Evolutionary conservation across 2,329 filamentous ascomycete species (phyloP).

Genomic region (Aspergillus sp.): DNA sequence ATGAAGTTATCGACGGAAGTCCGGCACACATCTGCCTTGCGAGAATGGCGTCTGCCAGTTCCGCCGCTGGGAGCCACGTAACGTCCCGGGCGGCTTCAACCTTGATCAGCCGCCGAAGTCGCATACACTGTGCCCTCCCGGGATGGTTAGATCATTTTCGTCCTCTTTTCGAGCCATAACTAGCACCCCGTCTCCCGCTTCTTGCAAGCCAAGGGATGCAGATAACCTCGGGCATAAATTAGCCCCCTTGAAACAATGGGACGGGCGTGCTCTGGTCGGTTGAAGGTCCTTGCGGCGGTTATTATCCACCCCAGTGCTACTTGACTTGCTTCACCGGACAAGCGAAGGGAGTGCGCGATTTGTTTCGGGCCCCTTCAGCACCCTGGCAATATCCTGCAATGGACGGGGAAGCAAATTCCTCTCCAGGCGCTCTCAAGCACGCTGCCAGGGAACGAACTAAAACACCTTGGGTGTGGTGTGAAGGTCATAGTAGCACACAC

Average conservation of each 20-base stretch:
- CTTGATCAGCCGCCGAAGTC: neutral
- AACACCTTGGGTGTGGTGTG: neutral
- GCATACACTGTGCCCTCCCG: neutral
- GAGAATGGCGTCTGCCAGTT: neutral
- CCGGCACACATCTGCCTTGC: neutral
- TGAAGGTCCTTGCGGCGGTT: neutral
- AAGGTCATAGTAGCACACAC: neutral
- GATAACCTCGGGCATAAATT: neutral
- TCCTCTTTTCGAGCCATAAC: neutral
- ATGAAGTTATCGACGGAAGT: neutral
- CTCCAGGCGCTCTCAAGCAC: neutral
- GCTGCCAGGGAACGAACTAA: neutral
- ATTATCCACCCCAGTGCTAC: slow-evolving; percentile 5
- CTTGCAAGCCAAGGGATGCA: neutral
- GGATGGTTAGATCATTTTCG: neutral
- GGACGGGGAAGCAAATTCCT: neutral
- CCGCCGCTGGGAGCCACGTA: neutral
- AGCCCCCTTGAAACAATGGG: slow-evolving; percentile 4
- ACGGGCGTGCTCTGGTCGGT: neutral
- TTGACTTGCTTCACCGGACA: slow-evolving; percentile 5
- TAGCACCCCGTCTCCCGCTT: neutral
- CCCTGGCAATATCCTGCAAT: neutral
- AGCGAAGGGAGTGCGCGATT: slow-evolving; percentile 1
- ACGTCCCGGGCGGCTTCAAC: neutral
- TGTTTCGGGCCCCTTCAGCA: neutral